Evolutionary conservation across 305 asterid species (phyloP), one percentile per base, ranked within the genome.

Genomic region (Ilex paraguariensis): DNA sequence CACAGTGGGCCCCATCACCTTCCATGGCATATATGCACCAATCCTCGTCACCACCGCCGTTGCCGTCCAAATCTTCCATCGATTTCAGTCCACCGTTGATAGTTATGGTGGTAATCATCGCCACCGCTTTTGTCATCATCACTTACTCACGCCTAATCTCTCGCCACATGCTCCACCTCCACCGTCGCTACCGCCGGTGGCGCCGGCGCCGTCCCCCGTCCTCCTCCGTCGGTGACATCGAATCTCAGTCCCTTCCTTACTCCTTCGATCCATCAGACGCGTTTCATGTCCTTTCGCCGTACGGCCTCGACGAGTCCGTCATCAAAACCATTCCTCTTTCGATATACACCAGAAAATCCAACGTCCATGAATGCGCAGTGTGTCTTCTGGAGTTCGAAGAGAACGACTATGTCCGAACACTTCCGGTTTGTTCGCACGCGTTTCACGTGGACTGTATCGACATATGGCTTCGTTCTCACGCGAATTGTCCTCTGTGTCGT

Each of bases 381-480:
- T 93, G 99, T 59, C 75, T 93, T 57, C 45, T 93, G 50, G 99
- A 90, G 17, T 93, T 93, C 70, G 95, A 87, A 57, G 88, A 74
- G 7, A 63, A 84, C 63, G 99, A 93, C 54, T 87, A 87, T 71
- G 80, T 93, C 33, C 95, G 99, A 0, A 93, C 91, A 1, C 86
- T 93, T 28, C 99, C 99, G 31, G 82, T 78, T 4, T 93, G 99
- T 63, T 60, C 87, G 0, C 98, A 90, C 75, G 81, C 87, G 9
- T 93, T 93, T 57, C 98, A 93, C 71, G 95, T 93, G 14, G 98
- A 93, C 55, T 93, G 98, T 46, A 90, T 92, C 14, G 98, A 93
- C 16, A 84, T 86, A 39, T 93, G 98, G 98, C 80, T 93, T 0
- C 65, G 88, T 13, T 93, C 97, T 2, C 96, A 93, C 75, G 95